Base-by-base conservation (phyloP, 2,329 filamentous ascomycete species). In the Colletotrichum sp. region DNA sequence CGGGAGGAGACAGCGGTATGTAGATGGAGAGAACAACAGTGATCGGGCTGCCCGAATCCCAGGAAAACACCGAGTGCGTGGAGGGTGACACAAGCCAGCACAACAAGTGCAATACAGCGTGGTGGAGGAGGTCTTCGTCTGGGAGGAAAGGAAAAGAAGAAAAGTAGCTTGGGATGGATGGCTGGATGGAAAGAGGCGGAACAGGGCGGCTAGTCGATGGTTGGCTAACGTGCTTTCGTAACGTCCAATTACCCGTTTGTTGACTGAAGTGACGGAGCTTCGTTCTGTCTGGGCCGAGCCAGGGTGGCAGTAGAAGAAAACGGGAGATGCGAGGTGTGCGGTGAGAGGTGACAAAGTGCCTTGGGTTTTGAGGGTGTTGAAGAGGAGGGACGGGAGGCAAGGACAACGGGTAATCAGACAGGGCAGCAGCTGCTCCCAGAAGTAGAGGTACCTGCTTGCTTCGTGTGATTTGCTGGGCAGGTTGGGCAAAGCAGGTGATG, bases 151-250 rank as follows among this genome's bases (percentile, higher is more conserved):
- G 10, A 24, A 36, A 28, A 30, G 52, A 38, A 48, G 18, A n/a
- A 69, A 64, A 28, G 21, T 10, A 32, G 26, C 16, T 7, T 26
- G 38, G 7, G 43, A 38, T 28, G 61, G 30, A 34, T 14, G 18
- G 52, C n/a, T 52, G 38, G 34, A 64, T 72, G 69, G 70, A 55
- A 73, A 69, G 73, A 69, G 64, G 68, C 69, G 73, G 69, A 69
- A 69, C 63, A 55, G 28, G 43, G 56, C 69, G 69, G 69, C 69
- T 67, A 48, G 43, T 26, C 32, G 34, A 24, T 62, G 73, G 69
- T 68, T 55, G 62, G 62, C 36, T 36, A 16, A 6, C 9, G 55
- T 52, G 48, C 55, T 10, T 58, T 38, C n/a, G 5, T n/a, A 13
- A 43, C 61, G 14, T 36, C n/a, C 38, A 18, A 36, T 63, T 52